Percentiles rank a stretch among this genome's conserved stretches.
phyloP scores from a whole-genome alignment of 2,329 filamentous ascomycete genomes.

The Fusarium sp. region DNA sequence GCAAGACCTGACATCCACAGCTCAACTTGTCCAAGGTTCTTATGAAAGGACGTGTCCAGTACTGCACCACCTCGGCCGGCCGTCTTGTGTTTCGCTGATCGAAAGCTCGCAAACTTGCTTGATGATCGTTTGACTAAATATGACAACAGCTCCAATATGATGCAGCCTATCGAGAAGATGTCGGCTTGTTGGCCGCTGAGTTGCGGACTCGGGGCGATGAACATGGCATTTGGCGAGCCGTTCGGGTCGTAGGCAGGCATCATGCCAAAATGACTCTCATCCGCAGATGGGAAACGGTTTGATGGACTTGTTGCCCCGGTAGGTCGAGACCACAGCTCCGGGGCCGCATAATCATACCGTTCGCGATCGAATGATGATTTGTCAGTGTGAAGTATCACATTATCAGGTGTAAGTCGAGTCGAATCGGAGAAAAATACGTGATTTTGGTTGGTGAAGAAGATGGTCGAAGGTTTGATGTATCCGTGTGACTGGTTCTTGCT shows the following conservation, averaged over 20 bases:
- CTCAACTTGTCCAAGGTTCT: constrained; percentile 74
- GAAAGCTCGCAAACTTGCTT: constrained; percentile 73
- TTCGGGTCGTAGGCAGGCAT: constrained; percentile 45
- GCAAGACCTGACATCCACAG: constrained; percentile 73
- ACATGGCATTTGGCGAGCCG: constrained; percentile 48
- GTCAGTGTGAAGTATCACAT: constrained; percentile 55
- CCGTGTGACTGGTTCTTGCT: constrained; percentile 71
- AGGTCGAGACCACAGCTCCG: constrained; percentile 69
- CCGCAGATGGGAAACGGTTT: constrained; percentile 52
- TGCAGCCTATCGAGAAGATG: constrained; percentile 77
- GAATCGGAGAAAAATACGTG: constrained; percentile 76
- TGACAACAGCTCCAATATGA: constrained; percentile 77
- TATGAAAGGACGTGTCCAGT: constrained; percentile 77
- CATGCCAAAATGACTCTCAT: constrained; percentile 51
- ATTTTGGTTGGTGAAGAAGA: constrained; percentile 73
- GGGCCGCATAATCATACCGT: constrained; percentile 77
- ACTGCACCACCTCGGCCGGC: constrained; percentile 69
- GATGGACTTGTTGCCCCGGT: constrained; percentile 50
- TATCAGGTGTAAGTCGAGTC: constrained; percentile 59
- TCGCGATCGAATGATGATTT: constrained; percentile 71
- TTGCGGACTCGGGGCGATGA: constrained; percentile 55
- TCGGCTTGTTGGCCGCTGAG: constrained; percentile 70
- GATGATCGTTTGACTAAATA: constrained; percentile 75
- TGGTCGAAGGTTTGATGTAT: constrained; percentile 76
- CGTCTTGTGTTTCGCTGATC: constrained; percentile 72